A percentile compares a stretch with the other conserved stretches of the same genome.
These are phyloP conservation scores for Scalesia atractyloides DNA, from an alignment of 129 eudicot species.

Conservation along the genomic window DNA sequence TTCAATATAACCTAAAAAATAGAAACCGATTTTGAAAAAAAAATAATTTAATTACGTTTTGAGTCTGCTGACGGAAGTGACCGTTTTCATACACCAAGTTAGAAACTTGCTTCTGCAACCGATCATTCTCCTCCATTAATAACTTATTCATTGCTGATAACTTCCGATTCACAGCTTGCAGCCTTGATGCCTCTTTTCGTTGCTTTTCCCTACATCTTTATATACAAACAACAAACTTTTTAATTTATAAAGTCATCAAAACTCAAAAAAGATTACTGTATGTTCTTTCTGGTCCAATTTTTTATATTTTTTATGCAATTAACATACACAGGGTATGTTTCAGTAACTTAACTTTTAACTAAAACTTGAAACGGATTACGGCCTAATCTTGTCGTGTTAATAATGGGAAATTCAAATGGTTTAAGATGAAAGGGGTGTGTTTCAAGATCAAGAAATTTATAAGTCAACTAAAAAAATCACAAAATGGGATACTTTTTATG, in stretches of 20 bases:
- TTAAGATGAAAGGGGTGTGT: conserved; percentile 9
- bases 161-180: conserved; percentile 77
- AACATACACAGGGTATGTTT: not conserved
- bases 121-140: conserved; percentile 85
- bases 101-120: conserved; percentile 82
- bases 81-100: conserved; percentile 80
- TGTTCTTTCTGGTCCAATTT: conserved; percentile 11
- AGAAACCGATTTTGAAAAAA: not conserved
- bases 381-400: not conserved
- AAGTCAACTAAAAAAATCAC: conserved; percentile 5
- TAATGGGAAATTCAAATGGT: not conserved
- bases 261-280: conserved; percentile 6
- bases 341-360: not conserved
- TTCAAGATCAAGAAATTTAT: conserved; percentile 18
- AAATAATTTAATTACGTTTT: conserved; percentile 45
- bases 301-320: not conserved
- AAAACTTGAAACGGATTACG: conserved; percentile 5
- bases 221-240: conserved; percentile 23
- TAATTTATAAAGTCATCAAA: conserved; percentile 5
- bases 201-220: conserved; percentile 79
- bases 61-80: conserved; percentile 71
- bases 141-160: conserved; percentile 75
- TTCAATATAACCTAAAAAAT: no score
- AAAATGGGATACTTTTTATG: not conserved
- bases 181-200: conserved; percentile 74